A percentile compares a stretch with the other conserved stretches of the same genome.
phyloP scores from a whole-genome alignment of 1,284 basidiomycete genomes.

The Spongiforma sp. region DNA sequence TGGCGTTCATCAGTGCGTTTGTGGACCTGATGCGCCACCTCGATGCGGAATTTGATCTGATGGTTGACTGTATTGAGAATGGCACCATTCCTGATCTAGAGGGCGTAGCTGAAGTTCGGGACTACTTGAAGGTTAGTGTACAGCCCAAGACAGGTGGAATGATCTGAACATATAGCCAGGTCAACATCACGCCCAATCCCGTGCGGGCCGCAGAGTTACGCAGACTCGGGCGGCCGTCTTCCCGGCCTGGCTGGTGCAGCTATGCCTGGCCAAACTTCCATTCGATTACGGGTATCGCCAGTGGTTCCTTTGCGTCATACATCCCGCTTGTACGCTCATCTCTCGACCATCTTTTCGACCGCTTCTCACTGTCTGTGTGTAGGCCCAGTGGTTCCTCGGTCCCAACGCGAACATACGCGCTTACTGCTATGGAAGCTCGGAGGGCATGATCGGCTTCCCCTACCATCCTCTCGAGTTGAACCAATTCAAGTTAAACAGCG shows the following conservation, averaged over 20 bases:
- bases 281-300: conserved; percentile 5
- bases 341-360: background rate
- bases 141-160: no score
- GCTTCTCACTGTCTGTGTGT: background rate
- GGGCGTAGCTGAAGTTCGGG: conserved; percentile 12
- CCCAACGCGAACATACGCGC: conserved; percentile 3
- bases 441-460: conserved; percentile 12
- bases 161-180: conserved; percentile 6
- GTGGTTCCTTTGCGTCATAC: conserved; percentile 14
- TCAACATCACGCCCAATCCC: conserved; percentile 16
- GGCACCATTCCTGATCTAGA: conserved; percentile 18
- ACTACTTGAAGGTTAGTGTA: conserved; percentile 15
- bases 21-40: conserved; percentile 23
- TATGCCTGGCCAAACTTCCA: conserved; percentile 19
- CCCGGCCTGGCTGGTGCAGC: conserved; percentile 20
- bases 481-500: conserved; percentile 8
- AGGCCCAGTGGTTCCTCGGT: conserved; percentile 19
- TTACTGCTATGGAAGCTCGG: conserved; percentile 6
- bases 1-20: conserved; percentile 16
- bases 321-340: conserved; percentile 9
- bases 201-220: conserved; percentile 26
- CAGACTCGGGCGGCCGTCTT: conserved; percentile 22
- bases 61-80: conserved; percentile 19
- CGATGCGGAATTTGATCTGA: conserved; percentile 20
- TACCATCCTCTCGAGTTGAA: conserved; percentile 15